Evolutionary conservation across 2,329 filamentous ascomycete genomes (phyloP).

Genomic region (Xylaria sp.): DNA sequence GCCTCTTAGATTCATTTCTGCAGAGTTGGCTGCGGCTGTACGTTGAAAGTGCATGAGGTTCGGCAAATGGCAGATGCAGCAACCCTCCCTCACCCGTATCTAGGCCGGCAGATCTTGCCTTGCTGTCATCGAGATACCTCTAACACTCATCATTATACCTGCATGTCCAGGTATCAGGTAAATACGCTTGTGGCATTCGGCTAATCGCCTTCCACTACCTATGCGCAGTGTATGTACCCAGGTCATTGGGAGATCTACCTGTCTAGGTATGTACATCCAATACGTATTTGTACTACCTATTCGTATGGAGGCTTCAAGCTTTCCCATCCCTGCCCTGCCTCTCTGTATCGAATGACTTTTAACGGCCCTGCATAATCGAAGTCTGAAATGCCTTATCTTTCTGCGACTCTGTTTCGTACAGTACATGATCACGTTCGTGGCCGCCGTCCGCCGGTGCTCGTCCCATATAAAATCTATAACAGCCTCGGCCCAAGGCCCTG

Average conservation of each 20-base stretch:
- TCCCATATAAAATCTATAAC: not conserved
- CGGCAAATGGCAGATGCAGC: not conserved
- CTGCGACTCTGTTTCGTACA: too few species aligned
- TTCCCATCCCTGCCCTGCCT: too few species aligned
- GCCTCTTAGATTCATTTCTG: too few species aligned
- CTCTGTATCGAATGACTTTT: not conserved
- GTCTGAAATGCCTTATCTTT: not conserved
- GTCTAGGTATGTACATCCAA: too few species aligned
- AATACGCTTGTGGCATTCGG: not conserved
- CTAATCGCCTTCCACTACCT: not conserved
- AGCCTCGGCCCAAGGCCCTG: constrained; percentile 17
- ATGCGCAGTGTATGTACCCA: too few species aligned
- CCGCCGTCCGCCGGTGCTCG: too few species aligned
- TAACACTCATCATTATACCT: not conserved
- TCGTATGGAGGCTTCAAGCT: too few species aligned
- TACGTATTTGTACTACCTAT: too few species aligned
- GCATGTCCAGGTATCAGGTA: not conserved
- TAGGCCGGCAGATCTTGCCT: too few species aligned
- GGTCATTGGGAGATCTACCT: not conserved
- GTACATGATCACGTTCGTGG: too few species aligned
- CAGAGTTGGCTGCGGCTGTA: not conserved
- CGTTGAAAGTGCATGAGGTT: not conserved
- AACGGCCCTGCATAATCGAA: not conserved
- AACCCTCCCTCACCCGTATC: not conserved
- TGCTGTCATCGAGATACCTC: not conserved